phyloP scores from a whole-genome alignment of 768 basidiomycete species.

The Termitomyces sp. region DNA sequence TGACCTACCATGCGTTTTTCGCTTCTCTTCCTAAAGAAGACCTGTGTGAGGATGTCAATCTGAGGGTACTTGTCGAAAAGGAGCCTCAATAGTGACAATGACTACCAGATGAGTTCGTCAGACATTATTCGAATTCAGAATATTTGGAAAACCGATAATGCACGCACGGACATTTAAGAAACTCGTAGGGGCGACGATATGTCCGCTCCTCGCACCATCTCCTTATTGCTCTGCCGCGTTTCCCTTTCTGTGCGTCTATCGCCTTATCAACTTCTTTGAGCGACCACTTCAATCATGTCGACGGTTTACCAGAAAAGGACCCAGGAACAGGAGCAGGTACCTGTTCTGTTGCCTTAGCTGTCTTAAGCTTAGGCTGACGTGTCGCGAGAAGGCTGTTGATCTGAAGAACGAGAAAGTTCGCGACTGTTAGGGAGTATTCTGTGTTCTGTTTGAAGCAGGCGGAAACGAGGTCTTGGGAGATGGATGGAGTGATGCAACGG shows the following conservation, averaged over 20 bases:
- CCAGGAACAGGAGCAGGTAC: neutral
- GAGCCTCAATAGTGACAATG: neutral
- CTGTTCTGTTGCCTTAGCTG: neutral
- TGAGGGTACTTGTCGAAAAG: neutral
- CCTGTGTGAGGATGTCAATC: too few relatives aligned
- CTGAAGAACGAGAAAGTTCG: slow-evolving; percentile 32
- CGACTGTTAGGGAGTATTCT: slow-evolving; percentile 32
- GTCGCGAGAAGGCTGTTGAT: neutral
- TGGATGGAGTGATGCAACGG: slow-evolving; percentile 47
- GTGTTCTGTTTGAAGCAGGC: slow-evolving; percentile 47
- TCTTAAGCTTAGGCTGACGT: neutral
- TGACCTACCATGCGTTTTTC: too few relatives aligned
- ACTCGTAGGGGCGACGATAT: neutral
- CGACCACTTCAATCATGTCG: slow-evolving; percentile 21
- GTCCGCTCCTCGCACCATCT: neutral
- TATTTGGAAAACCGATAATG: neutral
- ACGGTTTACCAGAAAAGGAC: slow-evolving; percentile 10
- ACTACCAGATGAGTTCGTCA: neutral
- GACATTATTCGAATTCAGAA: neutral
- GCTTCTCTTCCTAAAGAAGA: too few relatives aligned
- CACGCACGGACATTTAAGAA: neutral
- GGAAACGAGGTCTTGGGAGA: slow-evolving; percentile 49
- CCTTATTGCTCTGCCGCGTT: neutral
- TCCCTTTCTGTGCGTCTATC: neutral
- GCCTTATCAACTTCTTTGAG: neutral